phyloP scores from a whole-genome alignment of 371 early-diverging fungal species.

The Apophysomyces sp. region DNA sequence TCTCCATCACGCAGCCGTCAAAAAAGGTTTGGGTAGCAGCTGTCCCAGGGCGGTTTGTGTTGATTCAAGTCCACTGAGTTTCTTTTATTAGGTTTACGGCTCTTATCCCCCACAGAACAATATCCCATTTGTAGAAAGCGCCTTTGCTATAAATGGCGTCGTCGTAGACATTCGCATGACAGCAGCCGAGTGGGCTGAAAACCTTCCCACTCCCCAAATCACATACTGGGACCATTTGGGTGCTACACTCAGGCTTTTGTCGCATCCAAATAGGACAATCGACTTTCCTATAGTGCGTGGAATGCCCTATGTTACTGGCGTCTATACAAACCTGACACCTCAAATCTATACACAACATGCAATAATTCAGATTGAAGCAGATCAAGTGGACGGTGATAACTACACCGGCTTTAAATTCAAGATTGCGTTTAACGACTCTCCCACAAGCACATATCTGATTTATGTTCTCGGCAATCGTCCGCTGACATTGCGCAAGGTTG shows the following conservation, averaged over 20 bases:
- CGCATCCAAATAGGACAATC: slow-evolving; percentile 7
- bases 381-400: slow-evolving; percentile 4
- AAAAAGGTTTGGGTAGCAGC: neutral
- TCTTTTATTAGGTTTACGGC: slow-evolving; percentile 22
- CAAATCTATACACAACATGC: slow-evolving; percentile 50
- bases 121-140: slow-evolving; percentile 34
- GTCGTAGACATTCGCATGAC: slow-evolving; percentile 41
- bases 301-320: slow-evolving; percentile 49
- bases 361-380: slow-evolving; percentile 26
- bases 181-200: slow-evolving; percentile 32
- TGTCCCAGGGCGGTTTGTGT: neutral
- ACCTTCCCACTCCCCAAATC: slow-evolving; percentile 15
- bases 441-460: slow-evolving; percentile 32
- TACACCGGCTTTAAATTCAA: slow-evolving; percentile 37
- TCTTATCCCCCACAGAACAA: slow-evolving; percentile 40
- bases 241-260: slow-evolving; percentile 24
- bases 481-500: slow-evolving; percentile 16
- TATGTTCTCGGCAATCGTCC: slow-evolving; percentile 41
- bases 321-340: slow-evolving; percentile 48
- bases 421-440: slow-evolving; percentile 37
- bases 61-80: neutral
- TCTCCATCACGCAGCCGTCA: slow-evolving; percentile 32
- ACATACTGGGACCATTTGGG: slow-evolving; percentile 39
- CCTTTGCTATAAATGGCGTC: slow-evolving; percentile 40
- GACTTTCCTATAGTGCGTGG: slow-evolving; percentile 53